Evolutionary conservation across 139 green algal species (phyloP), one percentile per base, ranked within the genome.

Genomic region (Trebouxia sp.): DNA sequence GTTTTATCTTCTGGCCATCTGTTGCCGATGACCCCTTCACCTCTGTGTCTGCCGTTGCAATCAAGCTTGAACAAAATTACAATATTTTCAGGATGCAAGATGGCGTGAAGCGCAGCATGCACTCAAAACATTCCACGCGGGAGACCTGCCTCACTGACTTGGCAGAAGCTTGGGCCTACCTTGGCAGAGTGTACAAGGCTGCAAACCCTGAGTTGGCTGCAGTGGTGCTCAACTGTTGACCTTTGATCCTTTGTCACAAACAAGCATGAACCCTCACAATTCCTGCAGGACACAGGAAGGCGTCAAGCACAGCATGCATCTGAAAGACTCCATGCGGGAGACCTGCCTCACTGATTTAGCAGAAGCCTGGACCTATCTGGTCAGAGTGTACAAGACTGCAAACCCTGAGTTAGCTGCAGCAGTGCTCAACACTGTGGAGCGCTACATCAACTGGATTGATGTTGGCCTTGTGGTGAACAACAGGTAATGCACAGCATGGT

Each of bases 291-390:
- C 90, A 9, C 85, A 91, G 41, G 92, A 94, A 41, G 93, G 94
- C 56, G 89, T 86, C 53, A 90, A 90, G 79, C 84, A 89, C 76
- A 91, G 81, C 74, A 96, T 97, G 91, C 83, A 91, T n/a, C 83
- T 99, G 28, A 98, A 99, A 87, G 96, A 99, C 80, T 86, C 88
- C 56, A 98, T 99, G 95, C 89, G 96, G 5, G 94, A 97, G 72
- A 85, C 88, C n/a, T 94, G 90, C 66, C 89, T 98, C 14, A 58
- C 20, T 4, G 91, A 95, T 35, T 72, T 99, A 32, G 88, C 90
- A 5, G 85, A 82, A 3, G 87, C 93, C 6, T 98, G 92, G 90
- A 92, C 87, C 67, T 67, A 83, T 11, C 81, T 97, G 50, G 85
- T 93, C 30, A 85, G 82, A 4, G 70, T 65, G 9, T 94, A 94